These are phyloP conservation scores for Ogataea haglerorum DNA, from an alignment of 805 yeast genomes.

Conservation along the genomic window DNA sequence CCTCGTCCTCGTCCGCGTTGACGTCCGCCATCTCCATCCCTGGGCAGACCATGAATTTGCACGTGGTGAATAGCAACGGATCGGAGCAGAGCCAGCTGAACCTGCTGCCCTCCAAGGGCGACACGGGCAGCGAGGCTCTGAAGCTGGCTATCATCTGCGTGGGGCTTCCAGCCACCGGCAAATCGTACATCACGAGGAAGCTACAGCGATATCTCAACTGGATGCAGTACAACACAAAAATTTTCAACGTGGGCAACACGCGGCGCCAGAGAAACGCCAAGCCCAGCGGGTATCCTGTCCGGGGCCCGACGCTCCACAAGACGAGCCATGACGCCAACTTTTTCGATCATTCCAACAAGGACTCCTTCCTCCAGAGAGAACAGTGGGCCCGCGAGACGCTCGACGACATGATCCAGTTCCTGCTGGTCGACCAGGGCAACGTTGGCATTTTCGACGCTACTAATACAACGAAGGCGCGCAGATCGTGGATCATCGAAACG, in stretches of 20 bases:
- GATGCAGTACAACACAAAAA: constrained; percentile 59
- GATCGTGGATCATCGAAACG: constrained; percentile 38
- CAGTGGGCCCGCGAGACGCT: constrained; percentile 51
- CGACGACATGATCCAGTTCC: constrained; percentile 41
- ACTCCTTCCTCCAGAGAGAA: constrained; percentile 44
- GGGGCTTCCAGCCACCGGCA: constrained; percentile 77
- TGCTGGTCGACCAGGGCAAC: constrained; percentile 41
- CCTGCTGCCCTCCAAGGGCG: constrained; percentile 9
- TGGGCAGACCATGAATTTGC: constrained; percentile 25
- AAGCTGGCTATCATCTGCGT: constrained; percentile 69
- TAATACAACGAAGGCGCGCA: constrained; percentile 47
- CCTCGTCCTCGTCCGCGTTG: constrained; percentile 22
- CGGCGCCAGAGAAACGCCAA: constrained; percentile 52
- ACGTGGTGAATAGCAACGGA: constrained; percentile 12
- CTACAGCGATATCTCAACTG: constrained; percentile 55
- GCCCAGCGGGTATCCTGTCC: constrained; percentile 37
- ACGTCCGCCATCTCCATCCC: constrained; percentile 29
- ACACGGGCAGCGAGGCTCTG: constrained; percentile 24
- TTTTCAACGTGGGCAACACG: constrained; percentile 73
- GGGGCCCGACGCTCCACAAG: constrained; percentile 30
- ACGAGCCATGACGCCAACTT: constrained; percentile 39
- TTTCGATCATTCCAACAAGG: constrained; percentile 42
- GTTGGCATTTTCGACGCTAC: constrained; percentile 63
- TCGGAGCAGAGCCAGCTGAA: constrained; percentile 7
- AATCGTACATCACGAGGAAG: constrained; percentile 67